Base-by-base conservation (phyloP, 1,284 basidiomycete species). In the Sanghuangporus sanghuang region DNA sequence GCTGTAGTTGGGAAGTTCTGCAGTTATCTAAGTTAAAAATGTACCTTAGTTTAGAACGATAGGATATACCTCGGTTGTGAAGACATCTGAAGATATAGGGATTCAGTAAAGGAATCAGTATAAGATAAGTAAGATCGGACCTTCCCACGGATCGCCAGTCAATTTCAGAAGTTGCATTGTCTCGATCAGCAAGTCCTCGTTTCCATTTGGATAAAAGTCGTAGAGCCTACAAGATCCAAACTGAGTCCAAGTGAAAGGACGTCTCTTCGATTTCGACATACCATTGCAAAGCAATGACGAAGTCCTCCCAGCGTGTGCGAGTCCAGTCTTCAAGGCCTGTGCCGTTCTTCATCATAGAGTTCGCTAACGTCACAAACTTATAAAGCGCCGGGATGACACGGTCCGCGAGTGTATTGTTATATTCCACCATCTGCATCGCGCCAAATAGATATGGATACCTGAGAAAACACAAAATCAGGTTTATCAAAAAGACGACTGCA, bases 371-470 rank as follows among this genome's bases (percentile, higher is more conserved):
- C 18, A 84, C 80, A 60, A 85, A 85, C 64, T 79, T 82, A 69
- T 83, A 74, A 63, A 84, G 65, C 5, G 81, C 79, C 11, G 74
- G 74, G 11, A 84, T 80, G 38, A 84, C 79, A 55, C 71, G 68
- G 46, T 74, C 73, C 3, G 79, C 78, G 49, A 81, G 71, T 1
- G 78, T 69, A 1, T 80, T 75, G 67, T 83, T 73, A 36, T 73
- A 75, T 69, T 84, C 83, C 6, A 79, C 77, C 78, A 84, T 80
- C 71, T 83, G 81, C 18, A 83, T 84, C 0, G 75, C 76, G 16
- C 82, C 83, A 61, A 84, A 80, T 69, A 84, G 76, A 73, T 81
- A 83, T 0, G 83, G 82, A 67, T 84, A 84, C 63, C 81, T 79
- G 52, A 14, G 48, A 42, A 38, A 57, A 59, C 36, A 61, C 36